Evolutionary conservation across 805 yeast species (phyloP).

Genomic region (Candida piceae): DNA sequence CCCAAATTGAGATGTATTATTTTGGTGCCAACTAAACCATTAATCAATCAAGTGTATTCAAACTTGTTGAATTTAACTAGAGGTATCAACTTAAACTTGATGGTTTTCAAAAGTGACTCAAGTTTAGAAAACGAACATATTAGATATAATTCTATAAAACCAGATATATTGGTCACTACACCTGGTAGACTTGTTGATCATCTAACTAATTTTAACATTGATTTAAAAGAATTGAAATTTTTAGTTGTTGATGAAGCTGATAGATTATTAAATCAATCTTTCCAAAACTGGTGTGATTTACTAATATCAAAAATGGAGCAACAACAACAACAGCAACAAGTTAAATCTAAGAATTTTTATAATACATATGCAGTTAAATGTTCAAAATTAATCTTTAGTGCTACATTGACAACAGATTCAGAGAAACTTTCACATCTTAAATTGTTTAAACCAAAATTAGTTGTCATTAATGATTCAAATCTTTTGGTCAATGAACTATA

Average conservation of each 20-base stretch:
- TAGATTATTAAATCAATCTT: constrained; percentile 75
- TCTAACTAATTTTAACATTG: constrained; percentile 37
- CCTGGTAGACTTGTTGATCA: constrained; percentile 87
- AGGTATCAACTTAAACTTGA: constrained; percentile 63
- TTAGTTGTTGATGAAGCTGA: constrained; percentile 81
- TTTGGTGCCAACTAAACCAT: constrained; percentile 85
- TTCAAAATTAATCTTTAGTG: constrained; percentile 76
- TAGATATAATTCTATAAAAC: constrained; percentile 39
- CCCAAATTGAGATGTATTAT: constrained; percentile 73
- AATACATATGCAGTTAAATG: constrained; percentile 34
- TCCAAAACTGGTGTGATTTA: constrained; percentile 84
- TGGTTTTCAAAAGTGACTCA: constrained; percentile 52
- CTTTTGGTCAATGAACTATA: constrained; percentile 49
- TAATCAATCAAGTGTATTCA: constrained; percentile 73
- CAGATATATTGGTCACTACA: constrained; percentile 67
- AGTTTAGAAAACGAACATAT: constrained; percentile 58
- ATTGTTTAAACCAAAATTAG: constrained; percentile 64
- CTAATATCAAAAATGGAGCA: constrained; percentile 38
- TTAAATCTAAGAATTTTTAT: constrained; percentile 20
- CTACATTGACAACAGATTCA: constrained; percentile 91
- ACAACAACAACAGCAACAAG: constrained; percentile 30
- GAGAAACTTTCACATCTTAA: constrained; percentile 74
- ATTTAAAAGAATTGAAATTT: constrained; percentile 49
- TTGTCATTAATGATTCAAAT: constrained; percentile 58
- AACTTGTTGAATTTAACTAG: constrained; percentile 55